These are phyloP conservation scores for Acacia concinna DNA, from an alignment of 331 rosid species.

Conservation along the genomic window DNA sequence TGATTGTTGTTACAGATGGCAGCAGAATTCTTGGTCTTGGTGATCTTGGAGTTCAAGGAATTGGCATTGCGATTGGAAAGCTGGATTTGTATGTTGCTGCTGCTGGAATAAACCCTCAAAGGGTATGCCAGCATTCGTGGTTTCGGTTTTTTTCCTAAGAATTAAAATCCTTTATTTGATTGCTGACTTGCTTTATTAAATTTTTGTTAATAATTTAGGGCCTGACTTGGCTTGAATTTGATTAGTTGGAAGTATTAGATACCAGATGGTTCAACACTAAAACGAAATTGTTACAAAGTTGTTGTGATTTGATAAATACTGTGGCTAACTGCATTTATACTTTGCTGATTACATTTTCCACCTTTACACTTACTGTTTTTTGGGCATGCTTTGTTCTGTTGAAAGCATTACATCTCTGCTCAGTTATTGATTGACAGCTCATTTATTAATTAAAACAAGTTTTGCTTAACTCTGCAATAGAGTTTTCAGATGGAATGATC, in stretches of 20 bases:
- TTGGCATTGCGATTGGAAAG: conserved; percentile 94
- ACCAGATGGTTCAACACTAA: neutral
- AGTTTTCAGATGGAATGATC: neutral
- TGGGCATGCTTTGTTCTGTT: neutral
- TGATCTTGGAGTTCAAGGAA: conserved; percentile 99
- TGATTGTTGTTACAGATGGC: conserved; percentile 99
- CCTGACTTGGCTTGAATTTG: neutral
- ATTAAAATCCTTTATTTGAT: neutral
- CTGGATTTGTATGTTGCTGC: conserved; percentile 98
- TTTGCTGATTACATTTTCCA: neutral
- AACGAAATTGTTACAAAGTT: neutral
- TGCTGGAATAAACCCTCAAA: conserved; percentile 99
- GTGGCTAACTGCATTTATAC: neutral
- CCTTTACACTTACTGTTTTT: neutral
- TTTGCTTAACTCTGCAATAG: neutral
- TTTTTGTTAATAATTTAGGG: neutral
- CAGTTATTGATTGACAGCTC: neutral
- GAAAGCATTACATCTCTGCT: neutral
- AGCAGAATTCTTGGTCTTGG: conserved; percentile 98
- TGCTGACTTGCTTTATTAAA: neutral
- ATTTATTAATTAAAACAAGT: neutral
- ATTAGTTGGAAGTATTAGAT: neutral
- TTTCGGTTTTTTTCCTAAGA: neutral
- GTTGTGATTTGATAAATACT: neutral
- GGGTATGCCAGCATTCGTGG: conserved; percentile 45